These are phyloP conservation scores for Colletotrichum liriopes DNA, from an alignment of 2,329 filamentous ascomycete genomes.

Conservation along the genomic window DNA sequence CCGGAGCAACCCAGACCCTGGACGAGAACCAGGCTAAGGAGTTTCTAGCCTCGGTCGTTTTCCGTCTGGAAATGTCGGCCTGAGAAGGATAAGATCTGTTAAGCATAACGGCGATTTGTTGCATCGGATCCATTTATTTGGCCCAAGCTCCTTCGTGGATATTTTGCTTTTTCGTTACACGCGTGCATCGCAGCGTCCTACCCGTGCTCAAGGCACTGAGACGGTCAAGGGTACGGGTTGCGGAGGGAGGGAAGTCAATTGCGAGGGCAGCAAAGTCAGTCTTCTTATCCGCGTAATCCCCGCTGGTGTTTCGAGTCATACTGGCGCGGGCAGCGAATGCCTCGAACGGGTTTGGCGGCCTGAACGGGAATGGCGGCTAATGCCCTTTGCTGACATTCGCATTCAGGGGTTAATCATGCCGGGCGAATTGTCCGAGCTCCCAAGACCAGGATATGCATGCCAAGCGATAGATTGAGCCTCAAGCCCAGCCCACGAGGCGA, in stretches of 20 bases:
- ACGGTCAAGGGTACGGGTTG: constrained; percentile 19
- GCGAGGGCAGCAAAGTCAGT: constrained; percentile 1
- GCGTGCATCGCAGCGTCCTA: neutral
- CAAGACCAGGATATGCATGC: constrained; percentile 28
- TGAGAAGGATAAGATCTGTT: constrained; percentile 37
- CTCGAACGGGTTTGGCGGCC: constrained; percentile 25
- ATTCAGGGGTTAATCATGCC: constrained; percentile 16
- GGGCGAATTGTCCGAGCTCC: constrained; percentile 14
- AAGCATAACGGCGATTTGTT: constrained; percentile 30
- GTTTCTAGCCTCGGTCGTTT: constrained; percentile 34
- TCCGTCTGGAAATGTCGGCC: constrained; percentile 22
- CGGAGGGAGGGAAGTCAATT: constrained; percentile 21
- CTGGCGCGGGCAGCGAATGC: constrained; percentile 9
- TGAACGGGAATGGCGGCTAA: constrained; percentile 1
- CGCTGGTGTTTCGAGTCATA: constrained; percentile 32
- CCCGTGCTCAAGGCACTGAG: neutral
- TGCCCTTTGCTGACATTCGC: neutral
- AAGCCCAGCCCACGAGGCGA: constrained; percentile 13
- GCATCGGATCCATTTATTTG: constrained; percentile 24
- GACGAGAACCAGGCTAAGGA: constrained; percentile 3
- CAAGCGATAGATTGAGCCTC: constrained; percentile 37
- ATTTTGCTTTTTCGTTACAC: constrained; percentile 12
- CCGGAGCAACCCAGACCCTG: neutral
- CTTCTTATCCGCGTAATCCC: constrained; percentile 17
- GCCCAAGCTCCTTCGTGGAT: constrained; percentile 22